Base-by-base conservation (phyloP, 2,329 filamentous ascomycete genomes). In the Chalaropsis ovoidea region DNA sequence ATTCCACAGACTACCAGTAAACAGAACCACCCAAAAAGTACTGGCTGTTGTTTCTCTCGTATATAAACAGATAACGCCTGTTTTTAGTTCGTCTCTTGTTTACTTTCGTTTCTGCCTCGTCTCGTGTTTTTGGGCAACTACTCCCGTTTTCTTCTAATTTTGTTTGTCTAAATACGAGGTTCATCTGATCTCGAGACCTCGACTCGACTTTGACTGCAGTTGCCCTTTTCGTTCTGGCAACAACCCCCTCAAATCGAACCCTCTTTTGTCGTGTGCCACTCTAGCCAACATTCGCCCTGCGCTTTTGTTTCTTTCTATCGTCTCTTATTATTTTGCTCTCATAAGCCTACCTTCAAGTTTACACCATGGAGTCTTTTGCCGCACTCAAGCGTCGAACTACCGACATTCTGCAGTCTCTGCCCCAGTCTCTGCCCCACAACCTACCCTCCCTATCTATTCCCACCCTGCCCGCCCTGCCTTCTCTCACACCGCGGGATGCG, bases 331-430 rank as follows among this genome's bases (percentile, higher is more conserved):
- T 31, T 8, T 35, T 45, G 5, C 35, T 1, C 7, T 52, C 24
- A 39, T 7, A 39, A 6, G 19, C 6, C 60, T 8, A 49, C 24
- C 35, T 24, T 11, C 52, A 22, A 24, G 5, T 39, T 22, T 7
- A 15, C 56, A 64, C 5, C 62, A 82, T 82, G 81, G 81, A 83
- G 69, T 78, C 79, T 61, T 81, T 84, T 71, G 74, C 75, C 54
- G 73, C 77, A 69, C 76, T 84, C 67, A 80, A 79, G 73, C 81
- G 81, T 72, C 81, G 81, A 68, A 80, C 81, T 39, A 80, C 79
- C 69, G 80, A 82, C 72, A 73, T 83, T 63, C 69, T 83, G 63
- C 75, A 78, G 68, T 80, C 78, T 65, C 73, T 81, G 31, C 79
- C 81, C 35, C 76, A 80, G 65, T 64, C 60, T 68, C 65, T 64